phyloP scores from a whole-genome alignment of 768 basidiomycete genomes.

The Psilocybe subaeruginosa region DNA sequence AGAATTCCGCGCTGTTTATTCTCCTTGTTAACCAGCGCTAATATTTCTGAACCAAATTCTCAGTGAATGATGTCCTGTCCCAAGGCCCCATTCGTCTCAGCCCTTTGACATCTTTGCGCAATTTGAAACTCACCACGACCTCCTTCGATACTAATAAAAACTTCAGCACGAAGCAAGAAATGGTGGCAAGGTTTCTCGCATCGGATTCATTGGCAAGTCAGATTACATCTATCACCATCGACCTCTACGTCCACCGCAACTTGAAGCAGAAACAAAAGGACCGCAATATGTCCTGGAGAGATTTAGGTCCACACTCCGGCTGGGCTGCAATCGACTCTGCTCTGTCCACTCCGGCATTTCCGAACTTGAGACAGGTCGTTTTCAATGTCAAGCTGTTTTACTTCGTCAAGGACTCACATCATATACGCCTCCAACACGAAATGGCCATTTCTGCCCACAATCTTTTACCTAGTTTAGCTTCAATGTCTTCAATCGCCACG shows the following conservation, averaged over 20 bases:
- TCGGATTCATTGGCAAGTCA: background rate
- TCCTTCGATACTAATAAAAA: background rate
- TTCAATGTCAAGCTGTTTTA: slow-evolving; percentile 8
- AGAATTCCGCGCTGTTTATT: background rate
- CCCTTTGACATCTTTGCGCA: background rate
- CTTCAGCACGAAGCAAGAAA: background rate
- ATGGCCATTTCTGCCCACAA: too few species aligned
- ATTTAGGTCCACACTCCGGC: background rate
- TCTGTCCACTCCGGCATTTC: background rate
- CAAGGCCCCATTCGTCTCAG: background rate
- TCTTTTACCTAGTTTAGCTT: slow-evolving; percentile 1
- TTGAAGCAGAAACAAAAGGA: background rate
- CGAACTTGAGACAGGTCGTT: background rate
- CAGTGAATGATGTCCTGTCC: background rate
- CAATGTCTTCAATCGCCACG: background rate
- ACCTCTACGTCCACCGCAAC: slow-evolving; percentile 4
- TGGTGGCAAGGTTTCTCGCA: background rate
- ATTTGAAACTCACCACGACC: background rate
- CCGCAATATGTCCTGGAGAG: background rate
- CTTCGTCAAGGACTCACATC: background rate
- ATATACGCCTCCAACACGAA: background rate
- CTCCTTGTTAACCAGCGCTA: too few species aligned
- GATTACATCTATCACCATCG: background rate
- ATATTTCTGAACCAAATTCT: background rate
- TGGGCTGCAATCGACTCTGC: slow-evolving; percentile 4